Conservation (phyloP, 768 basidiomycete genomes). For the Psilocybe sp. region DNA sequence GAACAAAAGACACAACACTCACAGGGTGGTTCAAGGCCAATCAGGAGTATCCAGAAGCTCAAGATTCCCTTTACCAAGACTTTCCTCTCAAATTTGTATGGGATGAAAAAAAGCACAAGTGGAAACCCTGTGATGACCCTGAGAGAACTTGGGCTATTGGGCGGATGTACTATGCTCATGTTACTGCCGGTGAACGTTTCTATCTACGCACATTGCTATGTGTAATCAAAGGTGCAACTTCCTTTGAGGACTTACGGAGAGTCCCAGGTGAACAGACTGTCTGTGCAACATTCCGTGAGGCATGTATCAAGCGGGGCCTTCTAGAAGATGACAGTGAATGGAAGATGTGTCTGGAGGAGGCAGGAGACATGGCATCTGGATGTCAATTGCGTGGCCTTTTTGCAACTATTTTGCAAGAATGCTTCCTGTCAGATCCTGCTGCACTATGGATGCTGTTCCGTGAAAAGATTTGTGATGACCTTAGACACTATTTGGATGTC, state of each 20-base stretch:
- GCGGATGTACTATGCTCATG: slow-evolving; percentile 36
- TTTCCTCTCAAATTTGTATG: slow-evolving; percentile 25
- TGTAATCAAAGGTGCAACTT: slow-evolving; percentile 31
- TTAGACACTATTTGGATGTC: slow-evolving; percentile 20
- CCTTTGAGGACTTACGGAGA: slow-evolving; percentile 18
- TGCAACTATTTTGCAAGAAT: slow-evolving; percentile 34
- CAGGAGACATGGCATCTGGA: slow-evolving; percentile 34
- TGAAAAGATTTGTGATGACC: slow-evolving; percentile 39
- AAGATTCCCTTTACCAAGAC: slow-evolving; percentile 29
- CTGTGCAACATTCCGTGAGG: slow-evolving; percentile 32
- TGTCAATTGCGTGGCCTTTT: slow-evolving; percentile 33
- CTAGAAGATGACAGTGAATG: slow-evolving; percentile 50
- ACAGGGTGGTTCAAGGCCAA: slow-evolving; percentile 32
- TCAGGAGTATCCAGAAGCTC: slow-evolving; percentile 14
- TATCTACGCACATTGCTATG: slow-evolving; percentile 39
- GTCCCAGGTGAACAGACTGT: slow-evolving; percentile 10
- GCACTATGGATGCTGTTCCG: slow-evolving; percentile 33
- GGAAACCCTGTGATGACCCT: no score
- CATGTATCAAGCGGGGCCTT: slow-evolving; percentile 39
- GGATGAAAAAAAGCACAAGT: no score
- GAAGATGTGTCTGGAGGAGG: slow-evolving; percentile 38
- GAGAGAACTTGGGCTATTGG: no score
- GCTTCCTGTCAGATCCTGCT: slow-evolving; percentile 28
- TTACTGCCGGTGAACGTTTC: slow-evolving; percentile 34
- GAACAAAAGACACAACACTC: slow-evolving; percentile 18